Percentiles rank a stretch among this genome's conserved stretches.
Evolutionary conservation across 148 eudicot genomes (phyloP).

Genomic region (Rhododendron molle): DNA sequence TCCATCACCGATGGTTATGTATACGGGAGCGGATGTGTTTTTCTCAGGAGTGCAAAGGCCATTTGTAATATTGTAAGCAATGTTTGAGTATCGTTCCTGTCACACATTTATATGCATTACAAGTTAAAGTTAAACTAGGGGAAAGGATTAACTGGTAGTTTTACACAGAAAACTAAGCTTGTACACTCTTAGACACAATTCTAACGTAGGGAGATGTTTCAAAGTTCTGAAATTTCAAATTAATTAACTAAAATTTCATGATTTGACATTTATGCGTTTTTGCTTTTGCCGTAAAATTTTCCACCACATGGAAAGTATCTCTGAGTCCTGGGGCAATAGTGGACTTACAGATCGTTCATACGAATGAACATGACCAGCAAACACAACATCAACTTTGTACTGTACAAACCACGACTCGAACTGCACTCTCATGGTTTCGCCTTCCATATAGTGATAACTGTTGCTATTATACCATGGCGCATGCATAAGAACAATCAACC

Average conservation of each 20-base stretch:
- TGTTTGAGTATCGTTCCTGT: slow-evolving; percentile 44
- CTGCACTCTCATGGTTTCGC: slow-evolving; percentile 37
- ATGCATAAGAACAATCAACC: slow-evolving; percentile 40
- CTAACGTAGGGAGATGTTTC: neutral
- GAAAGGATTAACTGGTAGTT: neutral
- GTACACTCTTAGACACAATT: too few species aligned
- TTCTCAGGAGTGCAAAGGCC: slow-evolving; percentile 29
- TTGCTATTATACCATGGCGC: slow-evolving; percentile 33
- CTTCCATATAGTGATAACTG: slow-evolving; percentile 36
- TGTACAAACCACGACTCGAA: slow-evolving; percentile 33
- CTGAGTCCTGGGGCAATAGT: neutral
- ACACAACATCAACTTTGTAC: slow-evolving; percentile 39
- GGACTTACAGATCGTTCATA: slow-evolving; percentile 40
- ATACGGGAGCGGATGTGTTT: slow-evolving; percentile 39
- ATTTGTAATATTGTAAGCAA: slow-evolving; percentile 34
- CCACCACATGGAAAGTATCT: neutral
- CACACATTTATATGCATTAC: neutral
- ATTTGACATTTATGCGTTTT: neutral
- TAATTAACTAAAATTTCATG: neutral
- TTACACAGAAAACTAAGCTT: neutral
- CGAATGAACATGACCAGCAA: slow-evolving; percentile 44
- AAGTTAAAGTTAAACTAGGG: neutral
- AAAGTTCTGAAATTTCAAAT: neutral
- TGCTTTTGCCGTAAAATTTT: neutral
- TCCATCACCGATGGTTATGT: slow-evolving; percentile 50